phyloP scores from a whole-genome alignment of 2,329 filamentous ascomycete species.

The Penicillium sp. region DNA sequence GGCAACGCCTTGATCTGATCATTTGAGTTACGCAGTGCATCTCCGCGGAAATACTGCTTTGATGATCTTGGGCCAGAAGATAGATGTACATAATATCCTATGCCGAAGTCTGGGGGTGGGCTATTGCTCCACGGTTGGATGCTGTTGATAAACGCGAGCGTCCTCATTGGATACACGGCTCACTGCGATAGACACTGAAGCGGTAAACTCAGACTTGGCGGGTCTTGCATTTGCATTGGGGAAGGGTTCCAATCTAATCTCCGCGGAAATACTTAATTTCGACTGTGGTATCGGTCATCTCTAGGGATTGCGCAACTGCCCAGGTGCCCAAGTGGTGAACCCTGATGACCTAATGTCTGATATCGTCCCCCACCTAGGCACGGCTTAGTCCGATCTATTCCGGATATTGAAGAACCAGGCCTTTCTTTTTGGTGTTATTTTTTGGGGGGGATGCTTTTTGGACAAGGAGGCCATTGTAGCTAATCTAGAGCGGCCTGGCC shows the following conservation, averaged over 20 bases:
- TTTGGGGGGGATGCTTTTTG: too few relatives aligned
- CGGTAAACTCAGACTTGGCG: neutral
- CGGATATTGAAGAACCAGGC: too few relatives aligned
- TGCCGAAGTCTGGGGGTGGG: neutral
- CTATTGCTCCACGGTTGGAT: neutral
- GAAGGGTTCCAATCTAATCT: conserved; percentile 7
- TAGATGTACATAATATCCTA: neutral
- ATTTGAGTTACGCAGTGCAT: neutral
- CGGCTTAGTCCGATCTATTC: too few relatives aligned
- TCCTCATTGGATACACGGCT: conserved; percentile 23
- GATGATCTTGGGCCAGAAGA: neutral
- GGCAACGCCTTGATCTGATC: conserved; percentile 5
- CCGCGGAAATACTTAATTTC: conserved; percentile 26
- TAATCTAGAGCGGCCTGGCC: neutral
- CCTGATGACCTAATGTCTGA: neutral
- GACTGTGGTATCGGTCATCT: neutral
- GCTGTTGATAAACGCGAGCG: conserved; percentile 23
- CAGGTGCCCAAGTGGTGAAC: too few relatives aligned
- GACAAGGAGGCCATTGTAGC: too few relatives aligned
- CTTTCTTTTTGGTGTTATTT: too few relatives aligned
- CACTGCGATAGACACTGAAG: conserved; percentile 15
- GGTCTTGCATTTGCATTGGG: neutral
- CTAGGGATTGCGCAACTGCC: too few relatives aligned
- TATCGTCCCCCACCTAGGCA: neutral
- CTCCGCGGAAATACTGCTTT: conserved; percentile 20